These are phyloP conservation scores for Fusarium albidum DNA, from an alignment of 2,329 filamentous ascomycete species.

Conservation along the genomic window DNA sequence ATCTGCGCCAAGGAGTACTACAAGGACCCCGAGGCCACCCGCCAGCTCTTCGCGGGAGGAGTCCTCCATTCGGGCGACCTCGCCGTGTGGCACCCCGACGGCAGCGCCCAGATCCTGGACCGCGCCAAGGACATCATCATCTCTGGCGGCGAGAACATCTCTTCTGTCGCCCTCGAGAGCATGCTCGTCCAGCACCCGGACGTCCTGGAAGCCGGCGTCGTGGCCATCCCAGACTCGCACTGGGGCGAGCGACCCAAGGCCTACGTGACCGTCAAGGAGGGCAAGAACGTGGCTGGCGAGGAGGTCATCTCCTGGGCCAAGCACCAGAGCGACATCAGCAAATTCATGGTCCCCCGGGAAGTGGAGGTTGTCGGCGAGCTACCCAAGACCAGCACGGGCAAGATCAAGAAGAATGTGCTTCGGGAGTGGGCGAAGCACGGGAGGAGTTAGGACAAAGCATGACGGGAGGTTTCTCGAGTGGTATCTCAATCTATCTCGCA, in stretches of 20 bases:
- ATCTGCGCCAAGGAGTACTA: constrained; percentile 93
- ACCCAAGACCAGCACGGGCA: constrained; percentile 97
- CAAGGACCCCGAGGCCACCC: constrained; percentile 86
- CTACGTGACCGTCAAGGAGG: constrained; percentile 81
- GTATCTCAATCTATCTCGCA: not conserved
- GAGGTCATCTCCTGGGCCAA: constrained; percentile 89
- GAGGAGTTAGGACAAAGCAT: constrained; percentile 18
- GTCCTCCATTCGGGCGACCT: constrained; percentile 90
- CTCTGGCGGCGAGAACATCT: constrained; percentile 96
- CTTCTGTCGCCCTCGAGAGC: constrained; percentile 87
- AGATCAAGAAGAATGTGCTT: constrained; percentile 94
- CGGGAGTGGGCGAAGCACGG: constrained; percentile 75
- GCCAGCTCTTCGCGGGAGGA: constrained; percentile 86
- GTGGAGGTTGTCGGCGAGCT: constrained; percentile 84
- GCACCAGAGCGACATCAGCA: constrained; percentile 79
- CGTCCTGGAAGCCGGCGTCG: constrained; percentile 90
- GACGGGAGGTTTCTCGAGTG: no score
- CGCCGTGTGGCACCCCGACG: constrained; percentile 92
- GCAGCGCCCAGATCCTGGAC: constrained; percentile 90
- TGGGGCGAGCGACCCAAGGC: constrained; percentile 98
- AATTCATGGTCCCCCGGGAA: constrained; percentile 84
- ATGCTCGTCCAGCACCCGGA: constrained; percentile 89
- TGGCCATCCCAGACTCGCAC: constrained; percentile 84
- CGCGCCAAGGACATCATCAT: constrained; percentile 98
- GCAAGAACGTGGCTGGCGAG: constrained; percentile 56